Evolutionary conservation across 2,329 filamentous ascomycete genomes (phyloP).

Genomic region (Cladorrhinum sp.): DNA sequence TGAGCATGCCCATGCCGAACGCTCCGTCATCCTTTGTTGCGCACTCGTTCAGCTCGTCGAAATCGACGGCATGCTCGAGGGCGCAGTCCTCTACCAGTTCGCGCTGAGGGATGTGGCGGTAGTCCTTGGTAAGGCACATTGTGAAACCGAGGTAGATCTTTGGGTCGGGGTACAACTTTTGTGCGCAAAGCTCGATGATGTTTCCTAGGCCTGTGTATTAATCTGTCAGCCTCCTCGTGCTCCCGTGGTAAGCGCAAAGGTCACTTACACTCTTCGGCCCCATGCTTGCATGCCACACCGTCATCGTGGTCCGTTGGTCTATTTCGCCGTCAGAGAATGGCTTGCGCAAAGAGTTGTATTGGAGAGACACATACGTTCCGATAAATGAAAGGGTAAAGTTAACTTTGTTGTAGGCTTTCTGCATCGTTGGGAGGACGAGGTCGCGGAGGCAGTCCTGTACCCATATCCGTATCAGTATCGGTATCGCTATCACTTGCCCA

Average conservation of each 20-base stretch:
- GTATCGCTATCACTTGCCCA: neutral
- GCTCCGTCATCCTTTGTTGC: constrained; percentile 72
- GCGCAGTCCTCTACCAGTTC: constrained; percentile 83
- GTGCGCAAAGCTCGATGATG: constrained; percentile 89
- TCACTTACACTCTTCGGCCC: constrained; percentile 68
- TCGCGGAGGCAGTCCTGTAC: constrained; percentile 69
- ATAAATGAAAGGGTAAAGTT: constrained; percentile 91
- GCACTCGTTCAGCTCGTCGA: constrained; percentile 77
- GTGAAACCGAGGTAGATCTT: constrained; percentile 90
- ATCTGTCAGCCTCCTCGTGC: neutral
- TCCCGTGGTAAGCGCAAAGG: neutral
- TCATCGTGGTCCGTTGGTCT: constrained; percentile 73
- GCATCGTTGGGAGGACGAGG: constrained; percentile 83
- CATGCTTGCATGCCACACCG: constrained; percentile 85
- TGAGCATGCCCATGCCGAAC: constrained; percentile 64
- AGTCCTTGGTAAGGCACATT: constrained; percentile 81
- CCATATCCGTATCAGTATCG: neutral
- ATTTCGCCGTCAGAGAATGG: constrained; percentile 25
- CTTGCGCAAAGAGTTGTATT: neutral
- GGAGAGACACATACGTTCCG: constrained; percentile 57
- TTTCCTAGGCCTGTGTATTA: constrained; percentile 68
- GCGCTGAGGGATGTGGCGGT: constrained; percentile 71
- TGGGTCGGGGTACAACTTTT: constrained; percentile 75
- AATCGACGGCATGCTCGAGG: constrained; percentile 84
- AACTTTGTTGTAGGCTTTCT: constrained; percentile 75